Evolutionary conservation across 257 asterid species (phyloP), one percentile per base, ranked within the genome.

Genomic region (Cruciata laevipes): DNA sequence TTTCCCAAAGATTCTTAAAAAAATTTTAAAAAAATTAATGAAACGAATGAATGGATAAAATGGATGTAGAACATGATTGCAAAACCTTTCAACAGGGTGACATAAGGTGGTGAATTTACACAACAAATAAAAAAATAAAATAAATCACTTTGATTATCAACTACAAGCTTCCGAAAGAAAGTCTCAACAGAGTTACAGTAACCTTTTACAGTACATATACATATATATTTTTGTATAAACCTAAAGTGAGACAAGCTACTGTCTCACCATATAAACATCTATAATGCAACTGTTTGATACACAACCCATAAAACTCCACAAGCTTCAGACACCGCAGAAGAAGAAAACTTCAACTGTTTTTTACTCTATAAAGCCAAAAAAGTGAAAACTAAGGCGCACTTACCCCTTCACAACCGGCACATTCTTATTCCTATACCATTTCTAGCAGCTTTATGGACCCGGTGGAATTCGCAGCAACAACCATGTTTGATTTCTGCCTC

Each of bases 381-480:
- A 24, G 42, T 30, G 52, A 3, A 12, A 18, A 16, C 52, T 44
- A 44, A 44, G 52, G 52, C 52, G 52, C n/a, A 17, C 20, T 47
- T 47, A 16, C 55, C 53, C 55, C 55, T 8, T 47, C 55, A 47
- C 55, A 47, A 47, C 20, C 20, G 20, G 21, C 7, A 47, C n/a
- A 4, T 17, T 14, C n/a, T 14, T 47, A 47, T n/a, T 55, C 63
- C 87, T 85, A 92, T 52, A 84, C 84, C 93, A 92, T 68, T 79
- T 89, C 85, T 14, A 89, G 74, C 30, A 92, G 84, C 47, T 78
- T 76, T 17, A 83, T 76, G 67, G 70, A 66, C 47, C 93, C 88
- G 5, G 65, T 72, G 12, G 96, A 89, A 79, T 85, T 87, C 11
- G 95, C 93, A 37, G 87, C 83, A 72, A 74, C 84, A 20, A 87